phyloP scores from a whole-genome alignment of 1,139 yeast species.

The Yamadazyma atmosphaerica region DNA sequence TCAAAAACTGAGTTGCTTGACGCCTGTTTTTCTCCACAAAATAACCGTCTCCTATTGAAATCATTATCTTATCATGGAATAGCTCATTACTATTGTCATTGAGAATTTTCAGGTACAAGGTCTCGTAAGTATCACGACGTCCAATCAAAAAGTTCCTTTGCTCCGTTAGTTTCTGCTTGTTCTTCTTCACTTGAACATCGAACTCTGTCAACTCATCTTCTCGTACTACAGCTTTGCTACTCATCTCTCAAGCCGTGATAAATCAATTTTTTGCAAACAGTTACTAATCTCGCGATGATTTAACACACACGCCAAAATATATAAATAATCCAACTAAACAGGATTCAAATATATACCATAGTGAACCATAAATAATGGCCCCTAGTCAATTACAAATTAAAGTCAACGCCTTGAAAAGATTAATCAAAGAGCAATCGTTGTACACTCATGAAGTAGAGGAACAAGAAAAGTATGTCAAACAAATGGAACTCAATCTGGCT shows the following conservation, averaged over 20 bases:
- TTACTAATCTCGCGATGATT: slow-evolving; percentile 1
- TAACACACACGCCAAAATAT: background rate
- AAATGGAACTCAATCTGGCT: slow-evolving; percentile 42
- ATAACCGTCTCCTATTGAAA: slow-evolving; percentile 61
- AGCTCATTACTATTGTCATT: background rate
- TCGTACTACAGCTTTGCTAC: background rate
- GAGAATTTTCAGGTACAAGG: slow-evolving; percentile 3
- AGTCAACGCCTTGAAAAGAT: slow-evolving; percentile 68
- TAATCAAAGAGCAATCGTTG: slow-evolving; percentile 67
- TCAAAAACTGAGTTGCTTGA: slow-evolving; percentile 48
- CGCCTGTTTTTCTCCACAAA: slow-evolving; percentile 47
- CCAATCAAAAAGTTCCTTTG: slow-evolving; percentile 12
- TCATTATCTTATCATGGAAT: slow-evolving; percentile 28
- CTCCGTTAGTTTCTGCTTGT: slow-evolving; percentile 4
- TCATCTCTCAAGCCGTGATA: background rate
- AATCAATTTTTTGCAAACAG: background rate
- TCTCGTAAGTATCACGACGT: slow-evolving; percentile 12
- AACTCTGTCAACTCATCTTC: background rate
- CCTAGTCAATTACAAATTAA: slow-evolving; percentile 80
- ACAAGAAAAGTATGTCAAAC: slow-evolving; percentile 51
- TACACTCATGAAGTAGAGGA: slow-evolving; percentile 67
- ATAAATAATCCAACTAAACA: background rate
- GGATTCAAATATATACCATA: background rate
- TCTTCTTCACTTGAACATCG: background rate
- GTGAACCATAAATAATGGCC: slow-evolving; percentile 47